Conservation (phyloP, 495 filamentous ascomycete genomes). For the Cudoniella acicularis region DNA sequence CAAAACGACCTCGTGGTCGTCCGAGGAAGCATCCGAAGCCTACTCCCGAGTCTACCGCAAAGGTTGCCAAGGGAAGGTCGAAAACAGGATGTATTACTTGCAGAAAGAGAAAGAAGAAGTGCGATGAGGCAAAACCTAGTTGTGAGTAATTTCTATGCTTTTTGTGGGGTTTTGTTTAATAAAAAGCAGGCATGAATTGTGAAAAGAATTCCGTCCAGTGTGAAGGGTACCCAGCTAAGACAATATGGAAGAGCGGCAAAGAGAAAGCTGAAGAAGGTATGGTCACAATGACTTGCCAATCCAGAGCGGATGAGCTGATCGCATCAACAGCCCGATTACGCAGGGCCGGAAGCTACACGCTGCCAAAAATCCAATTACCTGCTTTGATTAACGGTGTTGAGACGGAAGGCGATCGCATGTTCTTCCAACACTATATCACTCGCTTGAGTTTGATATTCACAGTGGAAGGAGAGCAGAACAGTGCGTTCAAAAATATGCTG, state of each 20-base stretch:
- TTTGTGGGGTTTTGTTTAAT: background rate
- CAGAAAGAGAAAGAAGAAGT: constrained; percentile 92
- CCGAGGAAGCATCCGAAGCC: constrained; percentile 79
- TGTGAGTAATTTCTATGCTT: constrained; percentile 50
- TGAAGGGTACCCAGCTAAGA: constrained; percentile 88
- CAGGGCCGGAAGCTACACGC: constrained; percentile 21
- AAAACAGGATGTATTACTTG: constrained; percentile 95
- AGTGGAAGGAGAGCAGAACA: constrained; percentile 77
- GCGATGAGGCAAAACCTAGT: constrained; percentile 86
- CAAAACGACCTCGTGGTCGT: constrained; percentile 66
- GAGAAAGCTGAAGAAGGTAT: constrained; percentile 74
- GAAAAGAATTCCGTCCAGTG: constrained; percentile 92
- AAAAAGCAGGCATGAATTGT: constrained; percentile 67
- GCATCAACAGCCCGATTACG: constrained; percentile 27
- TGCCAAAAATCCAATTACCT: constrained; percentile 56
- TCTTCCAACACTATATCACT: constrained; percentile 83
- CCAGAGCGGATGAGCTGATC: constrained; percentile 29
- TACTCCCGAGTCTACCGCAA: constrained; percentile 47
- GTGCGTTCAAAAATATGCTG: constrained; percentile 86
- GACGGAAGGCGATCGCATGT: constrained; percentile 74
- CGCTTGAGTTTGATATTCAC: constrained; percentile 78
- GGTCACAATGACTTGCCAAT: constrained; percentile 19
- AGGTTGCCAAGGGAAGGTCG: constrained; percentile 80
- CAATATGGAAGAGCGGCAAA: constrained; percentile 80
- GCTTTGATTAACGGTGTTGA: constrained; percentile 83